Evolutionary conservation across 306 rosid species (phyloP).

Genomic region (Calophaca sinica): DNA sequence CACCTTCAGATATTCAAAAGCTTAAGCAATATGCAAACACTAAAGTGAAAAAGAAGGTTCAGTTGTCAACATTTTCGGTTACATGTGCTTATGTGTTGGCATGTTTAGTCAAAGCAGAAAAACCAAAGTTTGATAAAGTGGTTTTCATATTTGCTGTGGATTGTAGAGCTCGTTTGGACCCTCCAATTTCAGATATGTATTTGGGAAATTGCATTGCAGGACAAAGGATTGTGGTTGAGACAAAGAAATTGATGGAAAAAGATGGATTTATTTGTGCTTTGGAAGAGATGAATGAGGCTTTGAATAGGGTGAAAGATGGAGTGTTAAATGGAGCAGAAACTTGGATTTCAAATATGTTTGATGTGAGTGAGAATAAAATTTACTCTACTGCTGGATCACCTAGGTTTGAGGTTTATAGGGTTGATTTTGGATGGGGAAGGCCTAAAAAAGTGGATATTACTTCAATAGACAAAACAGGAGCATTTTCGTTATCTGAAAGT

Average conservation of each 20-base stretch:
- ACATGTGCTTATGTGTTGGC: slow-evolving; percentile 49
- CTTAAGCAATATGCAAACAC: slow-evolving; percentile 29
- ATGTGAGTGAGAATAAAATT: accelerated
- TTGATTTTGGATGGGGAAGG: slow-evolving; percentile 54
- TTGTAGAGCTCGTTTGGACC: slow-evolving; percentile 47
- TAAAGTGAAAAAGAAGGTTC: not conserved
- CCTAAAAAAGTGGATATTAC: slow-evolving; percentile 54
- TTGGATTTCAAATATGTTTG: not conserved
- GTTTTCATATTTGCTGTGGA: slow-evolving; percentile 15
- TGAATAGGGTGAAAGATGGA: slow-evolving; percentile 38
- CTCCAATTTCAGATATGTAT: slow-evolving; percentile 47
- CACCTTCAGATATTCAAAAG: slow-evolving; percentile 27
- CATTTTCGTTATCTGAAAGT: slow-evolving; percentile 46
- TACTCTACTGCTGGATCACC: slow-evolving; percentile 58
- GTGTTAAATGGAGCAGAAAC: slow-evolving; percentile 34
- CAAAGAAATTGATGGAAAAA: slow-evolving; percentile 4
- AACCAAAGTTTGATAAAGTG: not conserved
- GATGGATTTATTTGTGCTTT: slow-evolving; percentile 39
- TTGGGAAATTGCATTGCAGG: slow-evolving; percentile 56
- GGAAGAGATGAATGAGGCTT: slow-evolving; percentile 31
- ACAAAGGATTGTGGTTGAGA: not conserved
- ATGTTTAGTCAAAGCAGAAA: slow-evolving; percentile 47
- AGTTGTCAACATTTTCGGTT: slow-evolving; percentile 40
- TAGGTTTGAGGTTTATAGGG: slow-evolving; percentile 51
- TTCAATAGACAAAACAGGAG: slow-evolving; percentile 42